Evolutionary conservation across 2,329 filamentous ascomycete genomes (phyloP).

Genomic region (Aspergillus versicolor): DNA sequence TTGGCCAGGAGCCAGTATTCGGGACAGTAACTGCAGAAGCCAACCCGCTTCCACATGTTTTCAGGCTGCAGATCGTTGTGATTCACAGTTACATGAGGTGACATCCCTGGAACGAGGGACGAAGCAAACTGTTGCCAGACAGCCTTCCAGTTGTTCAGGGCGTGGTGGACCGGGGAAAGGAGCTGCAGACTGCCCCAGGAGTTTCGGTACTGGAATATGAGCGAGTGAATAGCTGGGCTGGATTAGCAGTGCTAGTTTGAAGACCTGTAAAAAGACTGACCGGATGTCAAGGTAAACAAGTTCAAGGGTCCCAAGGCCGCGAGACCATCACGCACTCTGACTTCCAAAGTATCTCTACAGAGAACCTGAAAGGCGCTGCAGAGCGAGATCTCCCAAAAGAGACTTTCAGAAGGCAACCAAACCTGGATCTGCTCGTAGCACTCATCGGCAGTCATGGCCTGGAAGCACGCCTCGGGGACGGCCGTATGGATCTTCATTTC

Average conservation of each 20-base stretch:
- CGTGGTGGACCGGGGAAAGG: conserved; percentile 31
- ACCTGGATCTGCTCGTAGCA: conserved; percentile 25
- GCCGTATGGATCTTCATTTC: conserved; percentile 41
- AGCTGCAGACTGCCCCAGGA: conserved; percentile 28
- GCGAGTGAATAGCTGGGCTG: conserved; percentile 19
- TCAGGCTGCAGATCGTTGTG: conserved; percentile 17
- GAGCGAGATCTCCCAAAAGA: conserved; percentile 22
- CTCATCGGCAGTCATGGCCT: conserved; percentile 32
- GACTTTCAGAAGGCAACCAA: conserved; percentile 14
- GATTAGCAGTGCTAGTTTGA: not conserved
- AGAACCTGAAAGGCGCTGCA: conserved; percentile 20
- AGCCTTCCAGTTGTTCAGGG: conserved; percentile 23
- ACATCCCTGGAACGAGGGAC: not conserved
- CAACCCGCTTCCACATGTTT: conserved; percentile 36
- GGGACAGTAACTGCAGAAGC: conserved; percentile 32
- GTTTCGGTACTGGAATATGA: conserved; percentile 41
- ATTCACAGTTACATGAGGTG: conserved; percentile 13
- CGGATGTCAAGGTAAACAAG: conserved; percentile 28
- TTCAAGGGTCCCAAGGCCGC: conserved; percentile 24
- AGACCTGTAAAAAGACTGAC: not conserved
- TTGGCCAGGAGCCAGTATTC: conserved; percentile 40
- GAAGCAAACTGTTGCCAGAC: conserved; percentile 20
- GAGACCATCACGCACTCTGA: conserved; percentile 12
- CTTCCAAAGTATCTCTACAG: conserved; percentile 15
- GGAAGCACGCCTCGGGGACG: conserved; percentile 38